Evolutionary conservation across 2,329 filamentous ascomycete genomes (phyloP), one percentile per base, ranked within the genome.

Genomic region (Penicillium sp.): DNA sequence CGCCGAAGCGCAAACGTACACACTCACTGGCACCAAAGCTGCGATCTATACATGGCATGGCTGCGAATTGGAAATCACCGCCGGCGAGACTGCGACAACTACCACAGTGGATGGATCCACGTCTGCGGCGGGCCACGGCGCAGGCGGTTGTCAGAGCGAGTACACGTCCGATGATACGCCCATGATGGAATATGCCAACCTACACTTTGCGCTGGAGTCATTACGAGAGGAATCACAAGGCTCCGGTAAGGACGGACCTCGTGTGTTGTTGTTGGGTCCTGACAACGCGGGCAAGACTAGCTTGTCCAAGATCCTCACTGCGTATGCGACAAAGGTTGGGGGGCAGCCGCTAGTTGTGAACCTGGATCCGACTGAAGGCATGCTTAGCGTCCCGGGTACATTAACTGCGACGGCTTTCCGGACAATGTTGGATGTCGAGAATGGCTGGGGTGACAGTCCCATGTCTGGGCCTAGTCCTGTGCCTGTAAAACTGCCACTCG

Each of bases 31-130:
- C 55, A 85, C 84, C 64, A 96, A 96, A 78, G 90, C 90, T 56
- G 93, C 93, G 59, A 89, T 99, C 68, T 90, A 90, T 74, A 96
- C 93, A 50, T 96, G 91, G 89, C 87, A 93, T 69, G 93, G 95
- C 67, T 97, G 92, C 76, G 86, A 86, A 52, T 79, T 99, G 59
- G 90, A 97, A 74, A 82, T 97, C 57, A 85, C 82, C 44, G 87
- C 88, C 2, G 77, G 79, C 11, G 82, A 82, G 50, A 79, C 84
- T 46, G 73, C 19, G 7, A 45, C 78, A 54, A 81, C 63, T 4
- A 59, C 62, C 0, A 61, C 62, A 2, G 55, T 69, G 0, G 73
- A 74, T 52, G 70, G 70, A 14, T 62, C 72, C 21, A 64, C 67
- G 1, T 56, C 72, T 1, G 63, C 63, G 2, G 62, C 64, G 0